phyloP scores from a whole-genome alignment of 1,284 basidiomycete species.

The Cryptococcus sp. region DNA sequence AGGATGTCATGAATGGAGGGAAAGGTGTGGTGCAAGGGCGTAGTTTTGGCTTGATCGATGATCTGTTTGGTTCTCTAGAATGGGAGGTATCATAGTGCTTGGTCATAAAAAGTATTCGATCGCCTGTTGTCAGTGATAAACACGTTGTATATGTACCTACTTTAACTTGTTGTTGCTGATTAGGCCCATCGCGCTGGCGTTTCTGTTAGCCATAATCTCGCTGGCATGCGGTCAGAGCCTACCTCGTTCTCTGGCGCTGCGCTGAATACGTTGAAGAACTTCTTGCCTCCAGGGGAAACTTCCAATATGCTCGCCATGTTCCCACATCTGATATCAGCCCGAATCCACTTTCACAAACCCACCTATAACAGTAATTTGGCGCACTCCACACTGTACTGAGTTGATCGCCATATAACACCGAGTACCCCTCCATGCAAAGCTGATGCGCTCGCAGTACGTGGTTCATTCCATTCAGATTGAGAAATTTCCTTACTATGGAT shows the following conservation, averaged over 20 bases:
- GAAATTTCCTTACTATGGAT: conserved; percentile 97
- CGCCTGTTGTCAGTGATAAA: conserved; percentile 26
- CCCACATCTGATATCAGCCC: conserved; percentile 75
- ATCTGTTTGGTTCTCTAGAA: conserved; percentile 42
- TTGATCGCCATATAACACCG: conserved; percentile 89
- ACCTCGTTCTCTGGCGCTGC: conserved; percentile 93
- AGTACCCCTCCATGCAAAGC: conserved; percentile 98
- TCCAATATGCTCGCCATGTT: conserved; percentile 97
- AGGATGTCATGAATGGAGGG: conserved; percentile 42
- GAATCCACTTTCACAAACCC: conserved; percentile 12
- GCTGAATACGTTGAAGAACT: conserved; percentile 96
- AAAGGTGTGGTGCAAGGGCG: conserved; percentile 38
- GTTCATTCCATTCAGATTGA: conserved; percentile 90
- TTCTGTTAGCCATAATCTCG: conserved; percentile 4
- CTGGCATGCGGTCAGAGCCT: conserved; percentile 7
- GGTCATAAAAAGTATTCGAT: conserved; percentile 50
- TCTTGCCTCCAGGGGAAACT: conserved; percentile 82
- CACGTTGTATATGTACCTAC: conserved; percentile 11
- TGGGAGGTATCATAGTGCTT: conserved; percentile 27
- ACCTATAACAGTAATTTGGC: conserved; percentile 85
- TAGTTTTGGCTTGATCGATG: conserved; percentile 40
- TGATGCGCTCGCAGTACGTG: conserved; percentile 98
- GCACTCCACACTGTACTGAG: conserved; percentile 98
- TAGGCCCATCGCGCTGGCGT: conserved; percentile 48
- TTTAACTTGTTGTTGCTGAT: conserved; percentile 47